A percentile compares a stretch with the other conserved stretches of the same genome.
Conservation (phyloP, 108 stramenopile genomes). For the Parmales sp. region DNA sequence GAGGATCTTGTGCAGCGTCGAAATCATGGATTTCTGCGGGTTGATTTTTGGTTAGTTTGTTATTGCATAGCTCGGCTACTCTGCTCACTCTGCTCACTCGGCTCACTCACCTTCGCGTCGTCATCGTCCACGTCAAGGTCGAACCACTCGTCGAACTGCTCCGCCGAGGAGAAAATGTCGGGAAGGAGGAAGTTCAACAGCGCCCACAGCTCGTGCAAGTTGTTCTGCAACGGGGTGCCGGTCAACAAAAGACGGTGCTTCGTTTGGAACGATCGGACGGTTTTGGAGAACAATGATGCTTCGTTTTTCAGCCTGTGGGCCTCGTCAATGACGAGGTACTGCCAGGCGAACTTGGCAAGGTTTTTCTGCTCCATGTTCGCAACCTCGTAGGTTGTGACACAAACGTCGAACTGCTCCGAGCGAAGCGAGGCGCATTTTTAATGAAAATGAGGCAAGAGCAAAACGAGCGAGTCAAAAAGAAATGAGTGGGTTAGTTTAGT, state of each 20-base stretch:
- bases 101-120: too few relatives aligned
- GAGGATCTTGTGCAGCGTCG: slow-evolving; percentile 92
- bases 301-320: slow-evolving; percentile 97
- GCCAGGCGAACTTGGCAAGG: slow-evolving; percentile 82
- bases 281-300: slow-evolving; percentile 69
- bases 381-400: slow-evolving; percentile 95
- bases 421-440: too few relatives aligned
- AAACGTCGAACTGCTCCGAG: slow-evolving; percentile 94
- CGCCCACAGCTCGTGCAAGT: slow-evolving; percentile 91
- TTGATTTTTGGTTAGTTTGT: slow-evolving; percentile 35
- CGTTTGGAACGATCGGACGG: slow-evolving; percentile 76
- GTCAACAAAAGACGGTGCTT: slow-evolving; percentile 89
- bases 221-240: slow-evolving; percentile 97
- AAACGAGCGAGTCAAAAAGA: too few relatives aligned
- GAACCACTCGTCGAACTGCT: slow-evolving; percentile 92
- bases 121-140: slow-evolving; percentile 75
- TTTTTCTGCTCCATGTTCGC: slow-evolving; percentile 71
- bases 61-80: background rate
- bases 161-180: slow-evolving; percentile 72
- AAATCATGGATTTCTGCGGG: slow-evolving; percentile 87
- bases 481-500: too few relatives aligned
- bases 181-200: slow-evolving; percentile 84
- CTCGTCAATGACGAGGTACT: slow-evolving; percentile 94
- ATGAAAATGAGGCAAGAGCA: too few relatives aligned
- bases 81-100: too few relatives aligned